These are phyloP conservation scores for Penicillium mononematosum DNA, from an alignment of 495 filamentous ascomycete species.

Conservation along the genomic window DNA sequence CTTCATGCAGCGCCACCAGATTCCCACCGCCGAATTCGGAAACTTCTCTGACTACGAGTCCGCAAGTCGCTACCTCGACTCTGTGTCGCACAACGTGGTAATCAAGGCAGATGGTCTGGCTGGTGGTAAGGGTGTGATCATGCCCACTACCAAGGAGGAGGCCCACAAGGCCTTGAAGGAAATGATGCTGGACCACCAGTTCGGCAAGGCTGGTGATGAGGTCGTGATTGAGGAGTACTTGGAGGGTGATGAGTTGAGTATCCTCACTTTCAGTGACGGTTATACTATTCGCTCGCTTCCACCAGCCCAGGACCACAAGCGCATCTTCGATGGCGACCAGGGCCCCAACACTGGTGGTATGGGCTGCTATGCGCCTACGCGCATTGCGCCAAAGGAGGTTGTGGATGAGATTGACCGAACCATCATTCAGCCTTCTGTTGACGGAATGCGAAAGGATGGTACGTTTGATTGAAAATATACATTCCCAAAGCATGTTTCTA, in stretches of 20 bases:
- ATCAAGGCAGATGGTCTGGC: conserved; percentile 88
- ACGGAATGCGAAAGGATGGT: conserved; percentile 81
- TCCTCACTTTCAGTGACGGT: conserved; percentile 88
- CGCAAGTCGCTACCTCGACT: conserved; percentile 74
- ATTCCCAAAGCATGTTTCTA: not conserved
- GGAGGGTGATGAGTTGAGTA: conserved; percentile 86
- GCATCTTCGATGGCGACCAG: conserved; percentile 83
- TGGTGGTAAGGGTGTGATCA: conserved; percentile 89
- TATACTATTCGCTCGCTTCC: conserved; percentile 81
- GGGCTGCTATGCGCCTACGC: conserved; percentile 94
- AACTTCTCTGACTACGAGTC: conserved; percentile 83
- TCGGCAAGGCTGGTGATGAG: conserved; percentile 83
- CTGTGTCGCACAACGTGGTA: conserved; percentile 71
- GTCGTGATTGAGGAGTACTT: conserved; percentile 97
- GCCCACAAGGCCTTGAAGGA: conserved; percentile 76
- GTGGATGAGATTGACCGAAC: conserved; percentile 76
- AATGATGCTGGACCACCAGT: conserved; percentile 87
- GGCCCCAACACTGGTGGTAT: conserved; percentile 97
- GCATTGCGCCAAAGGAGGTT: conserved; percentile 71
- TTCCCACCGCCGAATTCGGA: conserved; percentile 86
- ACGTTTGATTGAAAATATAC: conserved; percentile 7
- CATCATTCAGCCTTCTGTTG: conserved; percentile 84
- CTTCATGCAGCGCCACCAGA: conserved; percentile 89
- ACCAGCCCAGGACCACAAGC: conserved; percentile 95
- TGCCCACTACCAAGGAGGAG: conserved; percentile 77